Conservation (phyloP, 2,329 filamentous ascomycete genomes). For the Mariannaea sp. region DNA sequence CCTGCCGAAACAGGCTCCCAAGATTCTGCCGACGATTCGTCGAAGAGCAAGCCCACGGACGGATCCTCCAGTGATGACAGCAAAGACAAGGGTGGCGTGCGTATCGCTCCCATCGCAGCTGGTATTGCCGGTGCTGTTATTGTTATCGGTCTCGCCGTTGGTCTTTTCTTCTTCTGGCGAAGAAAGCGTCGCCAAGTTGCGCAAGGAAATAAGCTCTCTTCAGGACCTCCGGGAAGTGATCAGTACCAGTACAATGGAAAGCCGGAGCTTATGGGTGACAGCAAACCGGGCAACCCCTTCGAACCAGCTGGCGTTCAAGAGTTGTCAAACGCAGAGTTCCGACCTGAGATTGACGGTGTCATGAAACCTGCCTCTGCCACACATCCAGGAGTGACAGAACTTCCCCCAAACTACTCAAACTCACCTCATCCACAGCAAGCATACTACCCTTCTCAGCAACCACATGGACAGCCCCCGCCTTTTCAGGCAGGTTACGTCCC, state of each 20-base stretch:
- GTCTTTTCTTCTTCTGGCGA: conserved; percentile 45
- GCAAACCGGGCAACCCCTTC: conserved; percentile 6
- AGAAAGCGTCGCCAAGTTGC: conserved; percentile 38
- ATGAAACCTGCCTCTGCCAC: conserved; percentile 22
- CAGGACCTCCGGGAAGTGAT: conserved; percentile 7
- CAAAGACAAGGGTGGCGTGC: conserved; percentile 21
- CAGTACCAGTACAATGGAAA: conserved; percentile 38
- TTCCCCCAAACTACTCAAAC: conserved; percentile 33
- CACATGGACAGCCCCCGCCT: conserved; percentile 23
- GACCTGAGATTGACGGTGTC: conserved; percentile 31
- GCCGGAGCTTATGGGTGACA: conserved; percentile 38
- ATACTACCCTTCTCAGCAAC: conserved; percentile 24
- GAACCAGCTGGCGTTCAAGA: conserved; percentile 23
- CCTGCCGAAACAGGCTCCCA: conserved; percentile 16
- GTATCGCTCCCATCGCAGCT: conserved; percentile 43
- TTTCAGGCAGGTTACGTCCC: conserved; percentile 21
- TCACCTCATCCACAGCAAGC: conserved; percentile 19
- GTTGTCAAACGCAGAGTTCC: conserved; percentile 34
- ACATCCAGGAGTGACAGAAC: conserved; percentile 23
- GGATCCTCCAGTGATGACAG: conserved; percentile 10
- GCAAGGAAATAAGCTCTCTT: conserved; percentile 31
- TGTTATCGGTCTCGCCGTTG: conserved; percentile 36
- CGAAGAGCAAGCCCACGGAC: neutral
- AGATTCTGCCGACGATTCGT: conserved; percentile 3
- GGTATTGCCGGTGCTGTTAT: conserved; percentile 38